These are phyloP conservation scores for Kernera saxatilis DNA, from an alignment of 345 rosid genomes.

Conservation along the genomic window DNA sequence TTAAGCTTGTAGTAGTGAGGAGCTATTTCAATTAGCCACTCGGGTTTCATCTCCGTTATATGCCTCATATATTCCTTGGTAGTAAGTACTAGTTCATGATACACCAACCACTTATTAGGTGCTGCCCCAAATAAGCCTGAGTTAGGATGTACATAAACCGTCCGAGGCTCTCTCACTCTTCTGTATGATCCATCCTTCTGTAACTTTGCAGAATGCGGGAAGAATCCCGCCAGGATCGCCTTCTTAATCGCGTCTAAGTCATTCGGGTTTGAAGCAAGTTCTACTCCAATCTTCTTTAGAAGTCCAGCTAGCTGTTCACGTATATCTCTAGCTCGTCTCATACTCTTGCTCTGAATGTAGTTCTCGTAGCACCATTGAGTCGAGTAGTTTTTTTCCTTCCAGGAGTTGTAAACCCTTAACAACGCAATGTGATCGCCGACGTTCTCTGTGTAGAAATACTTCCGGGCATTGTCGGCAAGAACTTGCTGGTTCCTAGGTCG, in stretches of 20 bases:
- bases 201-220: constrained; percentile 77
- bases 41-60: constrained; percentile 85
- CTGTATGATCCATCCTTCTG: constrained; percentile 79
- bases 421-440: constrained; percentile 91
- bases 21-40: constrained; percentile 91
- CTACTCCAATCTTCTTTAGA: constrained; percentile 85
- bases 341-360: constrained; percentile 92
- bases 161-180: constrained; percentile 86
- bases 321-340: constrained; percentile 91
- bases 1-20: constrained; percentile 87
- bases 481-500: constrained; percentile 91
- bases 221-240: constrained; percentile 83
- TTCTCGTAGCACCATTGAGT: constrained; percentile 95
- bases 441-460: constrained; percentile 74
- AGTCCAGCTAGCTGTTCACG: constrained; percentile 84
- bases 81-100: constrained; percentile 84
- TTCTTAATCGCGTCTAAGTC: constrained; percentile 80
- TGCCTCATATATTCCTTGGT: constrained; percentile 93
- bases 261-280: constrained; percentile 45
- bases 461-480: constrained; percentile 82
- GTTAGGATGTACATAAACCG: constrained; percentile 85
- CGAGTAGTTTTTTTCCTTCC: constrained; percentile 86
- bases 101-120: constrained; percentile 70
- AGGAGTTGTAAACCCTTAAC: constrained; percentile 73
- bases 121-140: constrained; percentile 59